Evolutionary conservation across 1,284 basidiomycete genomes (phyloP), one percentile per base, ranked within the genome.

Genomic region (Ustilago esculenta): DNA sequence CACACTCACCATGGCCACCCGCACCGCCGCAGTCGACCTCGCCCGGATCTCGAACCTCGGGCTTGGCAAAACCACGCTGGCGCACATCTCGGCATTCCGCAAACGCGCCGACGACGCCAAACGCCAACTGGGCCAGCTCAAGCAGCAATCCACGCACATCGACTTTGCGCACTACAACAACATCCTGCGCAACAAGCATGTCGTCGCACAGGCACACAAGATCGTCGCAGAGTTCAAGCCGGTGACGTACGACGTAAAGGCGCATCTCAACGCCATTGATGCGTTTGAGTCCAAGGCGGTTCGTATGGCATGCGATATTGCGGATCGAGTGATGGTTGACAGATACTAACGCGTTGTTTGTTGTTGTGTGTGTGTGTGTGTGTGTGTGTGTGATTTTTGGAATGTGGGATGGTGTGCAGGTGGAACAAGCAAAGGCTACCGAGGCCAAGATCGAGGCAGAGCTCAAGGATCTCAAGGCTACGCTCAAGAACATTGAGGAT

Each of bases 201-300:
- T 98, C 72, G 89, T 98, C 60, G 89, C 91, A 76, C 91, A 97
- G 83, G 92, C 92, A 11, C 93, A 98, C 86, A 96, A 94, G 86
- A 84, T 91, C 63, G 84, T 97, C 77, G 88, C 86, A 69, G 88
- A 89, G 36, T 98, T 97, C 87, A 96, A 96, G 86, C 92, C 96
- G 27, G 90, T 93, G 59, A 90, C 91, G n/a, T 98, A 98, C 85
- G 95, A 99, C 82, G 91, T 95, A 61, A 85, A 84, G 80, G 87
- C 92, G 69, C 92, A 96, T 84, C 83, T 97, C 83, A 96, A 94
- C 85, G 93, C 93, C 47, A 96, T 99, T 76, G 93, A 96, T 83
- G 90, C 92, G 51, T 99, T 98, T 83, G 93, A 98, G 87, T 86
- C 88, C 74, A 97, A 95, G 85, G 96, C 96, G 73, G 94, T 97